These are phyloP conservation scores for Globisporangium okanoganense DNA, from an alignment of 352 stramenopile species.

Conservation along the genomic window DNA sequence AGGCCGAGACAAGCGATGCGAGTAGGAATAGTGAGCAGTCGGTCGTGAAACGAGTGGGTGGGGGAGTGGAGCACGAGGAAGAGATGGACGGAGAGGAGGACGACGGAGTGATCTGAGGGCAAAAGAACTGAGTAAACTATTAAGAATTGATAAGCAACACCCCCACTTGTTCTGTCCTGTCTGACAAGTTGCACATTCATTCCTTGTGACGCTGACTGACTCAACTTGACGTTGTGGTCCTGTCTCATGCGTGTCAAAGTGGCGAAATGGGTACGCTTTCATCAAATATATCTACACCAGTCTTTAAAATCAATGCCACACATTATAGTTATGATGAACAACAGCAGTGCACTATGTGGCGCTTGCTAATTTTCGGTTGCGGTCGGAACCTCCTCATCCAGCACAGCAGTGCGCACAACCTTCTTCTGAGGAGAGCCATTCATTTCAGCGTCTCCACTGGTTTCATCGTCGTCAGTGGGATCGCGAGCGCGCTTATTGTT, in stretches of 20 bases:
- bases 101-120: slow-evolving; percentile 41
- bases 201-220: not conserved
- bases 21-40: not conserved
- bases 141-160: slow-evolving; percentile 2
- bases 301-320: not conserved
- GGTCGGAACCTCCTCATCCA: not conserved
- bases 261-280: not conserved
- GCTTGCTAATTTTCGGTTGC: not conserved
- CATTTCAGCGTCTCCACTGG: not conserved
- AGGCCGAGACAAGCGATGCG: slow-evolving; percentile 17
- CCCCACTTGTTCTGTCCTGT: not conserved
- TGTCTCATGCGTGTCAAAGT: not conserved
- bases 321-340: not conserved
- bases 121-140: slow-evolving; percentile 5
- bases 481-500: slow-evolving; percentile 12
- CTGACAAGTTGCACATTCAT: not conserved
- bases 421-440: slow-evolving; percentile 13
- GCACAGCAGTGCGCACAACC: not conserved
- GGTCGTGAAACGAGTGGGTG: not conserved
- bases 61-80: slow-evolving; percentile 17
- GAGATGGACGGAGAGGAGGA: slow-evolving; percentile 27
- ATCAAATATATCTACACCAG: not conserved
- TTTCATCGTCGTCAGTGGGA: not conserved
- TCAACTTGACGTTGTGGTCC: not conserved
- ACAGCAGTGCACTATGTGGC: not conserved